A percentile compares a stretch with the other conserved stretches of the same genome.
Evolutionary conservation across 495 filamentous ascomycete genomes (phyloP).

Genomic region (Cercophora samala): DNA sequence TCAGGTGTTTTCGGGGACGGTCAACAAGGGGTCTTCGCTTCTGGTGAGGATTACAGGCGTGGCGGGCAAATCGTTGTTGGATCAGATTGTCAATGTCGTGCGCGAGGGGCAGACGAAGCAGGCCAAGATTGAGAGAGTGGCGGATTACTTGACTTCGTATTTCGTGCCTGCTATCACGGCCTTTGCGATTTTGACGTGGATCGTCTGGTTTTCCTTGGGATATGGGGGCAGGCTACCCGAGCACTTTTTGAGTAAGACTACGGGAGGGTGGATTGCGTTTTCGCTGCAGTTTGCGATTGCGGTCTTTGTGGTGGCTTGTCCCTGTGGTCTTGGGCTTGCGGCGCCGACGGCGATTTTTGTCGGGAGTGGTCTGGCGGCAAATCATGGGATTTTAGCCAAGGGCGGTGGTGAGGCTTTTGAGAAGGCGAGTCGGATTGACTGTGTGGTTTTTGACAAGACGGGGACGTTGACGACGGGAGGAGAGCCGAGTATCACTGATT

Average conservation of each 20-base stretch:
- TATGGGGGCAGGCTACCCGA: slow-evolving; percentile 61
- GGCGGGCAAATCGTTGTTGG: slow-evolving; percentile 80
- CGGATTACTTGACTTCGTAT: slow-evolving; percentile 78
- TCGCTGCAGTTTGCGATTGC: slow-evolving; percentile 89
- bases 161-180: slow-evolving; percentile 86
- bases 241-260: slow-evolving; percentile 58
- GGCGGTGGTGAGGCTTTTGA: slow-evolving; percentile 97
- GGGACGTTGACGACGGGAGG: slow-evolving; percentile 87
- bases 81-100: slow-evolving; percentile 85
- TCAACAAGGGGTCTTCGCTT: slow-evolving; percentile 75
- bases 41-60: slow-evolving; percentile 65
- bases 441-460: slow-evolving; percentile 94
- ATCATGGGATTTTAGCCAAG: slow-evolving; percentile 85
- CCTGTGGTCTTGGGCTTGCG: slow-evolving; percentile 87
- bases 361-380: slow-evolving; percentile 81
- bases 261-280: slow-evolving; percentile 82
- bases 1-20: slow-evolving; percentile 76
- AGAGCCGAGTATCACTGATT: slow-evolving; percentile 73
- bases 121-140: slow-evolving; percentile 82
- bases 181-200: slow-evolving; percentile 76
- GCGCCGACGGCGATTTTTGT: slow-evolving; percentile 93
- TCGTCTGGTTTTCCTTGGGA: slow-evolving; percentile 79
- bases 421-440: slow-evolving; percentile 81
- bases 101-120: slow-evolving; percentile 86
- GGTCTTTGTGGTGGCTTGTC: slow-evolving; percentile 93